Conservation (phyloP, 441 rosid species). For the Hura crepitans region DNA sequence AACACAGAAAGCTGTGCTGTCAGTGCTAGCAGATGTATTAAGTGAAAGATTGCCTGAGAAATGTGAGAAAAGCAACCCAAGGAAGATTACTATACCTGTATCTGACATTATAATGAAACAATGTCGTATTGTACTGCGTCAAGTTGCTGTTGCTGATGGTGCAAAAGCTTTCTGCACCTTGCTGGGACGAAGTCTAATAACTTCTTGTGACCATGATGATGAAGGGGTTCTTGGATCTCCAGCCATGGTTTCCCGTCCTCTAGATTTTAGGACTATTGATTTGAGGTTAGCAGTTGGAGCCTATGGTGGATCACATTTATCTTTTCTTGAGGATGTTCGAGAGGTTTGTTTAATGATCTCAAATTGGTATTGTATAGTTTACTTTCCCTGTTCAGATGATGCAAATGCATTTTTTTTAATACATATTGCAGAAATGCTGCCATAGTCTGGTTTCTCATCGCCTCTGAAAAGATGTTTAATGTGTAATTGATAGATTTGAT, state of each 20-base stretch:
- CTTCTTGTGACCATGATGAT: slow-evolving; percentile 75
- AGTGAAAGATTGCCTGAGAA: slow-evolving; percentile 47
- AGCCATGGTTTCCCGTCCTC: slow-evolving; percentile 91
- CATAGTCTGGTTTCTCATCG: neutral
- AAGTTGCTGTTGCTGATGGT: slow-evolving; percentile 80
- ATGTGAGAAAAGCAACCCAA: slow-evolving; percentile 54
- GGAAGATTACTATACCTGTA: slow-evolving; percentile 46
- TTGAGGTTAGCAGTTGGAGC: slow-evolving; percentile 91
- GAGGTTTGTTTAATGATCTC: slow-evolving; percentile 54
- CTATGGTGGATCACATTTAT: slow-evolving; percentile 79
- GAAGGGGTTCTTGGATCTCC: slow-evolving; percentile 98
- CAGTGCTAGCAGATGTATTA: slow-evolving; percentile 69
- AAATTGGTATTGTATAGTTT: slow-evolving; percentile 1
- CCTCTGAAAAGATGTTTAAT: neutral
- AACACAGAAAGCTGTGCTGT: slow-evolving; percentile 96
- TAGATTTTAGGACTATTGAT: slow-evolving; percentile 98
- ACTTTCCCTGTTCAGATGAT: neutral
- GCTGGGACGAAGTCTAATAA: slow-evolving; percentile 73
- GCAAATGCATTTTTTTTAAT: neutral
- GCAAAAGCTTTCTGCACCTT: slow-evolving; percentile 83
- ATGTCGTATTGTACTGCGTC: slow-evolving; percentile 82
- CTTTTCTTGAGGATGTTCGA: slow-evolving; percentile 92
- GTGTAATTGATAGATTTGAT: neutral
- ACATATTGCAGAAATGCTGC: neutral
- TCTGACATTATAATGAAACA: slow-evolving; percentile 85